phyloP scores from a whole-genome alignment of 768 basidiomycete genomes.

The Leccinum sublutescens region DNA sequence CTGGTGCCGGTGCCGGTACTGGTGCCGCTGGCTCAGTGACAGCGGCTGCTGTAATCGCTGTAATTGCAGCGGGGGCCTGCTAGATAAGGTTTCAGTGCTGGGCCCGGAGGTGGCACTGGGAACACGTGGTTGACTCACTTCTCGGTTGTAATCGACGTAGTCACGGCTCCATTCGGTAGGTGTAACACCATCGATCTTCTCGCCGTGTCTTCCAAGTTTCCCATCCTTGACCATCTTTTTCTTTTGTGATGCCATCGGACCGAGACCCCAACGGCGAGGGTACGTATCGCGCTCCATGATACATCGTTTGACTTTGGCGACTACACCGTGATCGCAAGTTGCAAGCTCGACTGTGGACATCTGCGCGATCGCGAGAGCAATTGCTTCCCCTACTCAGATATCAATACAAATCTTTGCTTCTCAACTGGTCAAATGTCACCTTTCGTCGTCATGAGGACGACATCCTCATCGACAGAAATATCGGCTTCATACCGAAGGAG shows the following conservation, averaged over 20 bases:
- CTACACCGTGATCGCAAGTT: slow-evolving; percentile 97
- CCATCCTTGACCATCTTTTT: slow-evolving; percentile 99
- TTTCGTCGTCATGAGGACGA: slow-evolving; percentile 99
- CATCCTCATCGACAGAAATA: slow-evolving; percentile 92
- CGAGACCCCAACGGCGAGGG: slow-evolving; percentile 96
- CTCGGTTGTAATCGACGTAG: slow-evolving; percentile 90
- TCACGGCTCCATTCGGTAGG: slow-evolving; percentile 89
- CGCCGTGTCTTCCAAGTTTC: slow-evolving; percentile 92
- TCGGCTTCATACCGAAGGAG: slow-evolving; percentile 94
- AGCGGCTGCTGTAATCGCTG: slow-evolving; percentile 21
- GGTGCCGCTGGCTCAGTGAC: slow-evolving; percentile 28
- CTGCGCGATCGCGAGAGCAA: slow-evolving; percentile 91
- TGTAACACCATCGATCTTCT: slow-evolving; percentile 83
- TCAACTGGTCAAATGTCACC: slow-evolving; percentile 42
- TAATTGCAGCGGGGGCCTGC: slow-evolving; percentile 40
- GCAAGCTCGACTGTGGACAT: slow-evolving; percentile 99
- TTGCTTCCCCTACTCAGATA: slow-evolving; percentile 69
- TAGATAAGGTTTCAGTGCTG: slow-evolving; percentile 15
- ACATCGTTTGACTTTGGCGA: slow-evolving; percentile 98
- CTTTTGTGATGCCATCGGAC: slow-evolving; percentile 95
- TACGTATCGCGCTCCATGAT: slow-evolving; percentile 99
- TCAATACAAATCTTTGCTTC: slow-evolving; percentile 1
- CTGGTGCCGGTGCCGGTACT: slow-evolving; percentile 31
- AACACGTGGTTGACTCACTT: slow-evolving; percentile 37
- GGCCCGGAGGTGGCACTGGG: background rate